Evolutionary conservation across 1,284 basidiomycete species (phyloP).

Genomic region (Trametes hirsuta): DNA sequence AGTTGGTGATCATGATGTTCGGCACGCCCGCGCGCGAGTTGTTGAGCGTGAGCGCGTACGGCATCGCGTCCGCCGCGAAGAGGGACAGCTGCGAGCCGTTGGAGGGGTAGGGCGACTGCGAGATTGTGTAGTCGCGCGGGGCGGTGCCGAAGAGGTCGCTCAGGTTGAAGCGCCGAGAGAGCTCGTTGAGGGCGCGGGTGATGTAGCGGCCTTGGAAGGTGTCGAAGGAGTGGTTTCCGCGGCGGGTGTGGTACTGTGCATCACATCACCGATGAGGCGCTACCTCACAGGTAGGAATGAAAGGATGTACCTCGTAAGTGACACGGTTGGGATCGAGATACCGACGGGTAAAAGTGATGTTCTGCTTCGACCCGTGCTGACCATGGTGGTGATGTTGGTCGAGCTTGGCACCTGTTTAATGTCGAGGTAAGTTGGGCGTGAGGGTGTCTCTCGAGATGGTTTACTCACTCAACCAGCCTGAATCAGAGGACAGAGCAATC

Average conservation of each 20-base stretch:
- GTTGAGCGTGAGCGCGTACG: conserved; percentile 60
- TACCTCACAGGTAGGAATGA: background rate
- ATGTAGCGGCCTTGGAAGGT: conserved; percentile 55
- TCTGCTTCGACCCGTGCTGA: conserved; percentile 40
- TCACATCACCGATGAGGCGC: background rate
- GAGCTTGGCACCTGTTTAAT: conserved; percentile 51
- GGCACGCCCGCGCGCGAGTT: conserved; percentile 61
- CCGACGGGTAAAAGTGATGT: conserved; percentile 65
- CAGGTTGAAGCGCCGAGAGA: conserved; percentile 60
- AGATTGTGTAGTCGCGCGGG: conserved; percentile 73
- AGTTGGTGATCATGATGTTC: conserved; percentile 74
- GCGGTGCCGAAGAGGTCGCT: conserved; percentile 63
- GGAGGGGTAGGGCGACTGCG: conserved; percentile 66
- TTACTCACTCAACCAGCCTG: conserved; percentile 22
- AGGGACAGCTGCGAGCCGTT: conserved; percentile 65
- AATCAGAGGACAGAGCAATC: background rate
- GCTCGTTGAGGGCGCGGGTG: conserved; percentile 54
- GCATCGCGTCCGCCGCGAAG: conserved; percentile 59
- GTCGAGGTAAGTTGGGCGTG: background rate
- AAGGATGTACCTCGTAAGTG: conserved; percentile 59
- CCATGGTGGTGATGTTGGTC: conserved; percentile 38
- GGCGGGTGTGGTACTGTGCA: conserved; percentile 58
- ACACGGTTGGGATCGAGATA: conserved; percentile 78
- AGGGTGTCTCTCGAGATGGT: background rate
- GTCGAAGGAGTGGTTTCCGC: conserved; percentile 53